Conservation (phyloP, 257 asterid genomes). For the Gynochthodes officinalis region DNA sequence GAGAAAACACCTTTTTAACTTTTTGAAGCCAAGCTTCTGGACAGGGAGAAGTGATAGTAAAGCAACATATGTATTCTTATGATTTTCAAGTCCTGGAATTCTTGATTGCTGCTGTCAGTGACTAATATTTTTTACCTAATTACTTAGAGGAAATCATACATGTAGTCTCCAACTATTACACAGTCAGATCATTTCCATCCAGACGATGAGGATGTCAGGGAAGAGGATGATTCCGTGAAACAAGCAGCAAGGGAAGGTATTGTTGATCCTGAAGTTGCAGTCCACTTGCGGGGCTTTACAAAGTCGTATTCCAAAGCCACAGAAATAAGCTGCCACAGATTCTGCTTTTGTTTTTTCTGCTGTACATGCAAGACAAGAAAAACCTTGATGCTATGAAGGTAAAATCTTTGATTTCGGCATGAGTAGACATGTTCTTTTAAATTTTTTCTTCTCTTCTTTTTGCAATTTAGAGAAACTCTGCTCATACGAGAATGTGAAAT, state of each 20-base stretch:
- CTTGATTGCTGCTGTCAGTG: neutral
- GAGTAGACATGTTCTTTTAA: neutral
- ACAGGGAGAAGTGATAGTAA: constrained; percentile 28
- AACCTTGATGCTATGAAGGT: constrained; percentile 36
- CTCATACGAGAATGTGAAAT: neutral
- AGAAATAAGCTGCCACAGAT: constrained; percentile 13
- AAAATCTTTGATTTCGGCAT: neutral
- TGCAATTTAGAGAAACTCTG: neutral
- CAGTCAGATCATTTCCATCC: constrained; percentile 6
- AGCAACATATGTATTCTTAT: neutral
- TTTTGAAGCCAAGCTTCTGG: constrained; percentile 36
- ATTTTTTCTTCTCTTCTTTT: too few species aligned
- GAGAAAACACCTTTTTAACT: constrained; percentile 24
- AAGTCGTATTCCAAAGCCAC: constrained; percentile 27
- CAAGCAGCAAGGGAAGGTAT: constrained; percentile 22
- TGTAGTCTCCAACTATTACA: constrained; percentile 13
- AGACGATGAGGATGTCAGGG: constrained; percentile 31
- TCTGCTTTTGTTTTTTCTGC: constrained; percentile 26
- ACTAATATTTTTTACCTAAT: neutral
- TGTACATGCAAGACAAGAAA: constrained; percentile 27
- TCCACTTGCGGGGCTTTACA: constrained; percentile 34
- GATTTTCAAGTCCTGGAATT: neutral
- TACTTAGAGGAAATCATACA: constrained; percentile 4
- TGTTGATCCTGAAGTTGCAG: constrained; percentile 31
- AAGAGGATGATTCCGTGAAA: constrained; percentile 32